Base-by-base conservation (phyloP, 2,329 filamentous ascomycete genomes). In the Venturia aucupariae region DNA sequence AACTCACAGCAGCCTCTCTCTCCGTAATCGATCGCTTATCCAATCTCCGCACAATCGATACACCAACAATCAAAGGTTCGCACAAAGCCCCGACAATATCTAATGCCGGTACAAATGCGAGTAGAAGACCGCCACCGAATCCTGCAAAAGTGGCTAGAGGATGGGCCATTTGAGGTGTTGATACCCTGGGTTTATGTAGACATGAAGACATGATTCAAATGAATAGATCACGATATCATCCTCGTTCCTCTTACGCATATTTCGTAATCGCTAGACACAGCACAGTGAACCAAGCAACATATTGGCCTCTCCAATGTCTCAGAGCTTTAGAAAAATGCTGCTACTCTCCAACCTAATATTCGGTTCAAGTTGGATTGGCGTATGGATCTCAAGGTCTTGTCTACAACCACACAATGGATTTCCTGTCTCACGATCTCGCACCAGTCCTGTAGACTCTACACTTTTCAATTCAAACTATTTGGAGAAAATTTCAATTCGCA, bases 141-240 rank as follows among this genome's bases (percentile, higher is more conserved):
- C 61, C 61, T n/a, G 61, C 46, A n/a, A 62, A 62, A 13, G 61
- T 62, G 13, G 61, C 61, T 10, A 60, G 59, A 44, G 59, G 59
- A 38, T 60, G 59, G 59, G 59, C 59, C 2, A 60, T 60, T 38
- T 60, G n/a, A 44, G 15, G 10, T 8, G 22, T 57, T 35, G 15
- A 57, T 57, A 57, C 51, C 51, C 51, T 4, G 7, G 15, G 24
- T 22, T 8, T 6, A 5, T 44, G 13, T n/a, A 44, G 19, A 54
- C 32, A 57, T 22, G 30, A 35, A 35, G 30, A 32, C 51, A 57
- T n/a, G 51, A 35, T 35, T 57, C 35, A 27, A 57, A 57, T 35
- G 30, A 35, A 35, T 27, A 35, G 17, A 35, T 57, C 17, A 35
- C 35, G 27, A 57, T 35, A 35, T 17, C 51, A 57, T 3, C 2